Conservation (phyloP, 225 moss, liverwort and hornwort genomes). For the Asterella californica region DNA sequence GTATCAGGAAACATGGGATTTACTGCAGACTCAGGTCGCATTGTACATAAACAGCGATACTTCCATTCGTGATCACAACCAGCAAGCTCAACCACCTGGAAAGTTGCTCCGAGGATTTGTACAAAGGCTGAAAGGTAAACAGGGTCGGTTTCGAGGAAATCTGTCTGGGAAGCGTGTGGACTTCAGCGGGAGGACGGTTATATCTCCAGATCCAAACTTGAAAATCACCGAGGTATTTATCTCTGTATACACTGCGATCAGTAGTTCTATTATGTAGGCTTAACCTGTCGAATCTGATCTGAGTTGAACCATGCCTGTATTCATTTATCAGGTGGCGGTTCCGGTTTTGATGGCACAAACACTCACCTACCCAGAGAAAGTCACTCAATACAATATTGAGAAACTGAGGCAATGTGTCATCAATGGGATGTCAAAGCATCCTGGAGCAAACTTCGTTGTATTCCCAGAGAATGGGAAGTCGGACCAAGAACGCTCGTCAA, state of each 20-base stretch:
- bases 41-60: conserved; percentile 92
- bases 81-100: conserved; percentile 77
- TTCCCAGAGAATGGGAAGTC: conserved; percentile 69
- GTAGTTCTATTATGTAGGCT: background rate
- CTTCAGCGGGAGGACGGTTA: conserved; percentile 96
- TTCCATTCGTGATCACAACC: conserved; percentile 70
- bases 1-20: conserved; percentile 93
- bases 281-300: background rate
- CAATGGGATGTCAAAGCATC: conserved; percentile 94
- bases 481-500: conserved; percentile 37
- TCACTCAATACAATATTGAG: conserved; percentile 97
- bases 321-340: conserved; percentile 69
- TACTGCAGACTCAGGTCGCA: conserved; percentile 91
- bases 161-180: conserved; percentile 96
- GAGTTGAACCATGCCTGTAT: conserved; percentile 7
- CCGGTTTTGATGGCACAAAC: conserved; percentile 92
- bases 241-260: background rate
- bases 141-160: conserved; percentile 94
- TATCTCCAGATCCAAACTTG: conserved; percentile 96
- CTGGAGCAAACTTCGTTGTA: conserved; percentile 92
- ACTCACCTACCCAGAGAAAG: conserved; percentile 94
- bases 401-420: conserved; percentile 82
- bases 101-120: conserved; percentile 91
- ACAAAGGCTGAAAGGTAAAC: conserved; percentile 96
- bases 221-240: conserved; percentile 88